Conservation (phyloP, 352 stramenopile species). For the Phytophthora capsici region DNA sequence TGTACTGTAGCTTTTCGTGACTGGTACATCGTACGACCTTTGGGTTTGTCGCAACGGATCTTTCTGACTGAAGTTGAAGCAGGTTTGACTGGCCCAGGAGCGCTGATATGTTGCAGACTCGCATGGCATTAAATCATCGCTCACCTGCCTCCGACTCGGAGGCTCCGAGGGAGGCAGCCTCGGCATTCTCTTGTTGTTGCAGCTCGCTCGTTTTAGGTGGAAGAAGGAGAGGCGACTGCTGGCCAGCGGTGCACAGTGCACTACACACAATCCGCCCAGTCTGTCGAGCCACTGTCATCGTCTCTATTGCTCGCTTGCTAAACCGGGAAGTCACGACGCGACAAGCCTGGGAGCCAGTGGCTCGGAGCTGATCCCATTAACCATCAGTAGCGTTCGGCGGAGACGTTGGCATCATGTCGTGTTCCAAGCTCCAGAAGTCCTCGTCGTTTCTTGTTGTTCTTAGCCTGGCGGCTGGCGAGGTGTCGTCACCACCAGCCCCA, state of each 20-base stretch:
- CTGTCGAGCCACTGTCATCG: constrained; percentile 4
- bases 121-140: not conserved
- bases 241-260: not conserved
- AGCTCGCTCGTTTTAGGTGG: not conserved
- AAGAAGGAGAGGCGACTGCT: not conserved
- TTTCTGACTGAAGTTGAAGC: constrained; percentile 12
- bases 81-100: not conserved
- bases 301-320: not conserved
- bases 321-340: constrained; percentile 4
- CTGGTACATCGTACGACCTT: not conserved
- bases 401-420: constrained; percentile 2
- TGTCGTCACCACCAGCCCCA: constrained; percentile 16
- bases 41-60: not conserved
- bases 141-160: not conserved
- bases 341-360: not conserved
- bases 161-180: too few species aligned
- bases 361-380: not conserved
- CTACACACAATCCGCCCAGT: not conserved
- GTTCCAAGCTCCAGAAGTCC: not conserved
- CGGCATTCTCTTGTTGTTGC: not conserved
- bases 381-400: constrained; percentile 13
- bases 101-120: constrained; percentile 14
- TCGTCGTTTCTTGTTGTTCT: constrained; percentile 17
- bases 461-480: constrained; percentile 9
- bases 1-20: too few species aligned